These are phyloP conservation scores for Beauveria sp. DNA, from an alignment of 2,329 filamentous ascomycete genomes.

Conservation along the genomic window DNA sequence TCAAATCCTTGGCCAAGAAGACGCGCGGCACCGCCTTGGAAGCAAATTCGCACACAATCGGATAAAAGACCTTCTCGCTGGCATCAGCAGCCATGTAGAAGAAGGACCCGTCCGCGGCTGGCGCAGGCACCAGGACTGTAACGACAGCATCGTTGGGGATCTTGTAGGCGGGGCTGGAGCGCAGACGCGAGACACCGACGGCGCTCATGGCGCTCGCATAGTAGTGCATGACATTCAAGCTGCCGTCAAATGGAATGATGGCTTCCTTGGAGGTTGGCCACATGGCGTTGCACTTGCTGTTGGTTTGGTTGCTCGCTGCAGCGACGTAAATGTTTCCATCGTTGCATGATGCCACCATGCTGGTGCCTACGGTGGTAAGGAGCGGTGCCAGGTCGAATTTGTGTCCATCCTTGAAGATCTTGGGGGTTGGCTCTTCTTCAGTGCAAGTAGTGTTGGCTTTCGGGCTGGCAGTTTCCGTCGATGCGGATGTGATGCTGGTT, in stretches of 20 bases:
- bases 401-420: conserved; percentile 15
- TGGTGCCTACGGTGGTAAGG: conserved; percentile 14
- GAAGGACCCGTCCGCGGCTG: conserved; percentile 10
- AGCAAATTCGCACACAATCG: conserved; percentile 22
- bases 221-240: conserved; percentile 24
- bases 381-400: conserved; percentile 18
- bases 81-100: conserved; percentile 18
- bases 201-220: conserved; percentile 25
- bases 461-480: neutral
- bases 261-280: conserved; percentile 17
- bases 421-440: neutral
- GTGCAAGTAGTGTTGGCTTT: neutral
- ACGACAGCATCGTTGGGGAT: conserved; percentile 15
- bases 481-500: neutral
- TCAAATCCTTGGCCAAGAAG: conserved; percentile 21
- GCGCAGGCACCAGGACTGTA: conserved; percentile 16
- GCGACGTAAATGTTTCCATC: conserved; percentile 28
- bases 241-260: conserved; percentile 18
- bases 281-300: conserved; percentile 16
- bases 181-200: conserved; percentile 24
- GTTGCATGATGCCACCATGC: conserved; percentile 23
- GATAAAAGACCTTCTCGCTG: conserved; percentile 19
- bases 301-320: conserved; percentile 14
- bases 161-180: conserved; percentile 15
- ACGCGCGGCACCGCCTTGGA: conserved; percentile 17